Evolutionary conservation across 1,284 basidiomycete genomes (phyloP).

Genomic region (Baeospora myosura): DNA sequence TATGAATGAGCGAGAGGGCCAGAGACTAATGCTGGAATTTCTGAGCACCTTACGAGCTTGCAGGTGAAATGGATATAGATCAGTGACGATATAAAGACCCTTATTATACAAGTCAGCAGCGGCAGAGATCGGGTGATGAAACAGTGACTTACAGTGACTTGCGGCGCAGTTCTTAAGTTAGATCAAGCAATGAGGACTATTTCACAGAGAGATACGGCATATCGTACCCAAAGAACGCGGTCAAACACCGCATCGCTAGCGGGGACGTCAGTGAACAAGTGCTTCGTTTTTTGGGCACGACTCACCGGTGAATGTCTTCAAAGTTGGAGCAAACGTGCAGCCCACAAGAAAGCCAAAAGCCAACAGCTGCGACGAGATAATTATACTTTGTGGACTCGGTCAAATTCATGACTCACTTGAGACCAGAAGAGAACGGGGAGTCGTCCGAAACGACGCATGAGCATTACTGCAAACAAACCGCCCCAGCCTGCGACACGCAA

Average conservation of each 20-base stretch:
- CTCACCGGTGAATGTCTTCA: slow-evolving; percentile 44
- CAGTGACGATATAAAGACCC: slow-evolving; percentile 62
- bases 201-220: too few species aligned
- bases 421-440: slow-evolving; percentile 30
- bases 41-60: slow-evolving; percentile 72
- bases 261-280: slow-evolving; percentile 6
- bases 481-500: slow-evolving; percentile 44
- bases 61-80: slow-evolving; percentile 69
- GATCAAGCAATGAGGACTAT: too few species aligned
- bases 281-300: not conserved
- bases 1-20: not conserved
- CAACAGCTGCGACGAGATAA: slow-evolving; percentile 27
- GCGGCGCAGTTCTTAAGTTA: slow-evolving; percentile 48
- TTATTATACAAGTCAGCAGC: slow-evolving; percentile 15
- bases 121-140: not conserved
- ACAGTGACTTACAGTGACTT: slow-evolving; percentile 48
- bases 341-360: slow-evolving; percentile 46
- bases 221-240: slow-evolving; percentile 57
- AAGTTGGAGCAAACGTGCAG: slow-evolving; percentile 49
- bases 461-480: slow-evolving; percentile 12
- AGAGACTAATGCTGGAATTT: not conserved
- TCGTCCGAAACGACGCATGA: slow-evolving; percentile 13
- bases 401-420: slow-evolving; percentile 29
- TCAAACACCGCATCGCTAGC: slow-evolving; percentile 58
- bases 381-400: not conserved